These are phyloP conservation scores for Malassezia nana DNA, from an alignment of 1,284 basidiomycete genomes.

Conservation along the genomic window DNA sequence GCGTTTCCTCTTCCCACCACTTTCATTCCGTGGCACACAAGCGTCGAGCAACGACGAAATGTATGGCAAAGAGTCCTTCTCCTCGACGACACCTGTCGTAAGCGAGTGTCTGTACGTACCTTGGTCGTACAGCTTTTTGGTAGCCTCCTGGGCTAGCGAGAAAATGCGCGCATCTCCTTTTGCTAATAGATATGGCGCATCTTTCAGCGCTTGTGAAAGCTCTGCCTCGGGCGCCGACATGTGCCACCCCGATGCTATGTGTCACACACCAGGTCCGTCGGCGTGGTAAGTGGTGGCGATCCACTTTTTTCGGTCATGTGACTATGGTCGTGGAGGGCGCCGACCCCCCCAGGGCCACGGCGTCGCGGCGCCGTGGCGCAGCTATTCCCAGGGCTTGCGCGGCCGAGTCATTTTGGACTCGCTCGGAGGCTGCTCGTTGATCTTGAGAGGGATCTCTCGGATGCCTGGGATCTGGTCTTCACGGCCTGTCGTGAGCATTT, in stretches of 20 bases:
- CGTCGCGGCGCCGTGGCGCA: neutral
- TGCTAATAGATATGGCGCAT: slow-evolving; percentile 5
- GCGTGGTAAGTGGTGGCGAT: neutral
- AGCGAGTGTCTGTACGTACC: slow-evolving; percentile 4
- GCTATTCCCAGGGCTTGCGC: slow-evolving; percentile 37
- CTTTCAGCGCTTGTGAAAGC: neutral
- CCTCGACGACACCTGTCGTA: slow-evolving; percentile 3
- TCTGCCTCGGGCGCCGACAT: neutral
- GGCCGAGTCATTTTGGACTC: slow-evolving; percentile 25
- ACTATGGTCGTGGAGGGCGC: neutral
- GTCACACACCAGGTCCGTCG: neutral
- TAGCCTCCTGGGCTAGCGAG: slow-evolving; percentile 1
- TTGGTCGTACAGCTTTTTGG: slow-evolving; percentile 15
- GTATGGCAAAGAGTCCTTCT: slow-evolving; percentile 11
- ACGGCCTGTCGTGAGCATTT: slow-evolving; percentile 43
- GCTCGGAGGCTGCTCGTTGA: slow-evolving; percentile 34
- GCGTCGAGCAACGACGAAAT: slow-evolving; percentile 14
- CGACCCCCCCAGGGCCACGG: neutral
- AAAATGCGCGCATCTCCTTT: neutral
- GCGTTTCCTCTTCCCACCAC: slow-evolving; percentile 19
- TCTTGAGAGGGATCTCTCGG: slow-evolving; percentile 40
- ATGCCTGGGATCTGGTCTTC: slow-evolving; percentile 43
- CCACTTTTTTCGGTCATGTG: slow-evolving; percentile 9
- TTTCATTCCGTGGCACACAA: neutral
- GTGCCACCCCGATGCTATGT: neutral